These are phyloP conservation scores for Tricharina praecox DNA, from an alignment of 495 filamentous ascomycete genomes.

Conservation along the genomic window DNA sequence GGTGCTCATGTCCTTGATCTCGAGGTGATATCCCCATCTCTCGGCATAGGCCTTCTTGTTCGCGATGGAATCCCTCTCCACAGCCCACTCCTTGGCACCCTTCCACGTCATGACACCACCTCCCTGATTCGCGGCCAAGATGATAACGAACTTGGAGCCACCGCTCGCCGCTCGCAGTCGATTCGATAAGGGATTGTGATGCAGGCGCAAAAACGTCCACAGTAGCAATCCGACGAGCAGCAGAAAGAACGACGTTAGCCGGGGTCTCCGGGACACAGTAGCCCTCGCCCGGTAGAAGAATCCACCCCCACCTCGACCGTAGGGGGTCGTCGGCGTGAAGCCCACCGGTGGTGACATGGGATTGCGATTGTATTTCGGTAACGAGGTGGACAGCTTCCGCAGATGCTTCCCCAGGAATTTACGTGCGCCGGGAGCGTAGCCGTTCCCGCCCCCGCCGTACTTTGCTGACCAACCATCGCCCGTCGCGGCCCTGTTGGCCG, in stretches of 20 bases:
- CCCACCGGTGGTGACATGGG: constrained; percentile 14
- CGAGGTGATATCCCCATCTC: constrained; percentile 87
- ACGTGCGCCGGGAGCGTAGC: constrained; percentile 17
- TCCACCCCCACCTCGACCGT: background rate
- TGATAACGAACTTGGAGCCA: constrained; percentile 81
- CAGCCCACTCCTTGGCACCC: constrained; percentile 90
- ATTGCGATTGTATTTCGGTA: constrained; percentile 18
- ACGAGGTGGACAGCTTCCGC: constrained; percentile 24
- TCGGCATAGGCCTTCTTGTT: constrained; percentile 82
- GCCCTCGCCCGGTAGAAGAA: constrained; percentile 1
- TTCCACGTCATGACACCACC: constrained; percentile 99
- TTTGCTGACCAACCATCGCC: background rate
- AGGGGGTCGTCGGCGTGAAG: constrained; percentile 12
- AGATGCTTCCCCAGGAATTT: constrained; percentile 26
- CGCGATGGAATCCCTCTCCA: constrained; percentile 85
- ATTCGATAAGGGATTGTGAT: constrained; percentile 24
- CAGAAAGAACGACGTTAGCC: constrained; percentile 8
- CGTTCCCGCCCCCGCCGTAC: constrained; percentile 8
- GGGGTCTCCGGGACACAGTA: constrained; percentile 9
- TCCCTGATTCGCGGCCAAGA: constrained; percentile 82
- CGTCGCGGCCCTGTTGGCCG: constrained; percentile 8
- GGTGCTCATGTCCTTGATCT: constrained; percentile 93
- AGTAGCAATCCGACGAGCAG: constrained; percentile 12
- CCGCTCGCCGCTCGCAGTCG: constrained; percentile 43
- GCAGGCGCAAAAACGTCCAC: constrained; percentile 18